phyloP scores from a whole-genome alignment of 2,329 filamentous ascomycete genomes.

The Zarea fungicola region DNA sequence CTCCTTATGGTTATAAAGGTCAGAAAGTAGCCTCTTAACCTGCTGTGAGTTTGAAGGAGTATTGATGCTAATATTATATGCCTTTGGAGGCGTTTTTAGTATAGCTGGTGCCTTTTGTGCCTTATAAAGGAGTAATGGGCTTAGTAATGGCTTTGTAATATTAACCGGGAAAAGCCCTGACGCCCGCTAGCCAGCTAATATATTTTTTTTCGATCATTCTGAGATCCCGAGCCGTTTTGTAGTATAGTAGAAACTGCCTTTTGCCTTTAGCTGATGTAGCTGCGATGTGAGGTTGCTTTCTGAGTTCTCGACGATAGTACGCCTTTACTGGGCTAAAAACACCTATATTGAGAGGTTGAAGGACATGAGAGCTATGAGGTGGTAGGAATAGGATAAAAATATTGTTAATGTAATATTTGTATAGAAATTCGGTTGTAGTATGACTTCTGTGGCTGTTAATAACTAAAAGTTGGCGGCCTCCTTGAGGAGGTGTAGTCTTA shows the following conservation, averaged over 20 bases:
- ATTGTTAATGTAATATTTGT: background rate
- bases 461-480: background rate
- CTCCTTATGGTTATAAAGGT: too few species aligned
- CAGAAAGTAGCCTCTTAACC: too few species aligned
- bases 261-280: background rate
- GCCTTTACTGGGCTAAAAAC: slow-evolving; percentile 5
- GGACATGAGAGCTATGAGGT: slow-evolving; percentile 2
- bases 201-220: background rate
- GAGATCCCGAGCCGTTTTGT: background rate
- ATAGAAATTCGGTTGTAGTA: slow-evolving; percentile 10
- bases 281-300: background rate
- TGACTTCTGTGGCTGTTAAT: slow-evolving; percentile 13
- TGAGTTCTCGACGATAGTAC: background rate
- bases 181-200: background rate
- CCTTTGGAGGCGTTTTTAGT: background rate
- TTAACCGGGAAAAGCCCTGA: background rate
- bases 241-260: background rate
- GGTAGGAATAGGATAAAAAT: slow-evolving; percentile 7
- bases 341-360: slow-evolving; percentile 2
- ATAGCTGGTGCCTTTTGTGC: background rate
- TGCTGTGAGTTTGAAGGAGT: too few species aligned
- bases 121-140: background rate
- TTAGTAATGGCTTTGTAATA: background rate
- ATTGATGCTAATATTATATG: background rate
- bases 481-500: background rate